phyloP scores from a whole-genome alignment of 1,284 basidiomycete species.

The Sparassis latifolia region DNA sequence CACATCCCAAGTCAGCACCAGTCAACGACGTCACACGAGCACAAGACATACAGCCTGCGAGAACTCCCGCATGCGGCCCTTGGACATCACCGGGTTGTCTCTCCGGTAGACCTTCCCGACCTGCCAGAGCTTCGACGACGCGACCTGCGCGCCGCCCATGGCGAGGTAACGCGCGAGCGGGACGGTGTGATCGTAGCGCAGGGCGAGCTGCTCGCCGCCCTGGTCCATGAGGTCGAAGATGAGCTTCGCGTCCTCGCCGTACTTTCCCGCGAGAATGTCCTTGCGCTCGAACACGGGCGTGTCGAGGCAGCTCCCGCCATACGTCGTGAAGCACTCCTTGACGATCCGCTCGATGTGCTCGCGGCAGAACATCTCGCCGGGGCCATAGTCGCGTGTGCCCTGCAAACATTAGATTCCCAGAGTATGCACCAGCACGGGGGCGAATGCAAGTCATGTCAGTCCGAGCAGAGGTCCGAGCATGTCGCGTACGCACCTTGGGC shows the following conservation, averaged over 20 bases:
- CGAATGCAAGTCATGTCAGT: not conserved
- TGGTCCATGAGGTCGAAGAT: conserved; percentile 99
- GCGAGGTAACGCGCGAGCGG: conserved; percentile 94
- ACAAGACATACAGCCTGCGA: conserved; percentile 81
- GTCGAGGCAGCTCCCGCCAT: conserved; percentile 91
- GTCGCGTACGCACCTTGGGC: conserved; percentile 54
- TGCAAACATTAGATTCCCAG: conserved; percentile 28
- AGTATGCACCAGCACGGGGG: not conserved
- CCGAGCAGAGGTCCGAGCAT: no score
- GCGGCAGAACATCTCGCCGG: conserved; percentile 90
- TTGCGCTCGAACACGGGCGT: conserved; percentile 98
- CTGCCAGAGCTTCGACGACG: conserved; percentile 87
- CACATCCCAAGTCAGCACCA: conserved; percentile 20
- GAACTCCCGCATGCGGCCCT: conserved; percentile 98
- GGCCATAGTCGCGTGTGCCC: conserved; percentile 96
- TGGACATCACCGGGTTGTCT: conserved; percentile 96
- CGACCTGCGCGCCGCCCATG: conserved; percentile 79
- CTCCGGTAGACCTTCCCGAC: conserved; percentile 97
- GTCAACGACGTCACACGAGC: not conserved
- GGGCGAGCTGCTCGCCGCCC: conserved; percentile 93
- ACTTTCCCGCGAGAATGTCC: conserved; percentile 93
- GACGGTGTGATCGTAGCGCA: conserved; percentile 96
- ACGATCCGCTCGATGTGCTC: conserved; percentile 89
- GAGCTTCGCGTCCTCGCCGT: conserved; percentile 95
- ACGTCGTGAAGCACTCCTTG: conserved; percentile 83